Percentiles rank a stretch among this genome's conserved stretches.
These are phyloP conservation scores for Chaetomidium leptoderma DNA, from an alignment of 495 filamentous ascomycete genomes.

Conservation along the genomic window DNA sequence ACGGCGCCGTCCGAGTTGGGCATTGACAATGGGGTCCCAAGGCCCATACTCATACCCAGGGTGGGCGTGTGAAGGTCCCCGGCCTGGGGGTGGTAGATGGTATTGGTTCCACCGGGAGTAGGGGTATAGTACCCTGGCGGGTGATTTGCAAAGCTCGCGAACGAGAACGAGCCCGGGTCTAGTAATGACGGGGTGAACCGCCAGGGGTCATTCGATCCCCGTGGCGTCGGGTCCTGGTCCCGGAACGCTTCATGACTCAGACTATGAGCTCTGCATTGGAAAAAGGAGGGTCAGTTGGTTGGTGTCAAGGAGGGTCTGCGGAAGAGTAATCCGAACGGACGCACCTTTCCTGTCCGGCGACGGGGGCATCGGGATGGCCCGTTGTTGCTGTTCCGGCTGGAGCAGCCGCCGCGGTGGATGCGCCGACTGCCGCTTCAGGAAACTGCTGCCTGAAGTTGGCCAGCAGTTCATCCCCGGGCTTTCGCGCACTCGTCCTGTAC, in stretches of 20 bases:
- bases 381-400: conserved; percentile 37
- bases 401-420: conserved; percentile 31
- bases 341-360: conserved; percentile 49
- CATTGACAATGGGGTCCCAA: conserved; percentile 82
- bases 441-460: conserved; percentile 78
- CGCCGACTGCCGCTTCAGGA: conserved; percentile 53
- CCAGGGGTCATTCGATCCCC: conserved; percentile 70
- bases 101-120: conserved; percentile 78
- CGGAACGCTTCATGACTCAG: conserved; percentile 54
- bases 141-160: conserved; percentile 71
- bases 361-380: conserved; percentile 39
- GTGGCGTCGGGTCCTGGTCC: conserved; percentile 75
- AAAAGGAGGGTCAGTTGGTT: conserved; percentile 5
- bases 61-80: conserved; percentile 89
- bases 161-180: conserved; percentile 77
- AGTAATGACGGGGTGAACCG: conserved; percentile 83
- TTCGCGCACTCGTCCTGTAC: conserved; percentile 73
- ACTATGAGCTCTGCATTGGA: conserved; percentile 32
- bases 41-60: conserved; percentile 53
- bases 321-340: conserved; percentile 17
- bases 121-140: conserved; percentile 83
- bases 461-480: conserved; percentile 80
- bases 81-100: conserved; percentile 75
- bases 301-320: background rate
- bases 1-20: conserved; percentile 59